phyloP scores from a whole-genome alignment of 2,329 filamentous ascomycete species.

The Paecilomyces niveus region DNA sequence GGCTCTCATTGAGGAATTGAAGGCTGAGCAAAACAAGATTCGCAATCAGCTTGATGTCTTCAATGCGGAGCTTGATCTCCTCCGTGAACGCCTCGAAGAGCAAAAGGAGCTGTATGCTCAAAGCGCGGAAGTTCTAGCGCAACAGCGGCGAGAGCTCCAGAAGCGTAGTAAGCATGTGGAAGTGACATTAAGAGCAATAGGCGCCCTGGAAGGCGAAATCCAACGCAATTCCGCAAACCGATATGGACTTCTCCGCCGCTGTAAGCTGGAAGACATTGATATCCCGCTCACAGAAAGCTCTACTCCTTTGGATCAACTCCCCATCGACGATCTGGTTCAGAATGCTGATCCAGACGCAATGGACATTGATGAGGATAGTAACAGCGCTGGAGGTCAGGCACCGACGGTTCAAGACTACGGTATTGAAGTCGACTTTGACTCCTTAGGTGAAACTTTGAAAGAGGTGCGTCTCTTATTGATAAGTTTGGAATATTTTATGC shows the following conservation, averaged over 20 bases:
- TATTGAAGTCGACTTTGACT: conserved; percentile 79
- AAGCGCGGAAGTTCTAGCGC: conserved; percentile 68
- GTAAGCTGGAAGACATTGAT: conserved; percentile 87
- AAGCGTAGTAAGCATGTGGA: conserved; percentile 82
- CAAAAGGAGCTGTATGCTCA: conserved; percentile 61
- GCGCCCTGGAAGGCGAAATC: conserved; percentile 72
- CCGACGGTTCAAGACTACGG: conserved; percentile 79
- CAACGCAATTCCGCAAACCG: conserved; percentile 79
- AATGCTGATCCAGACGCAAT: conserved; percentile 74
- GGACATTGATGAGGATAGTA: conserved; percentile 73
- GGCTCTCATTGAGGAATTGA: conserved; percentile 61
- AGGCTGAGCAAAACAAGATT: conserved; percentile 66
- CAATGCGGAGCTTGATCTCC: conserved; percentile 66
- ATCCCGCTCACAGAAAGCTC: conserved; percentile 72
- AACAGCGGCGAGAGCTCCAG: conserved; percentile 71
- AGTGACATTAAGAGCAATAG: conserved; percentile 64
- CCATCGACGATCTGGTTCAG: conserved; percentile 75
- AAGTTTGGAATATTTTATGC: conserved; percentile 4
- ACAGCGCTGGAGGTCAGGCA: conserved; percentile 42
- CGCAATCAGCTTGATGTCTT: conserved; percentile 65
- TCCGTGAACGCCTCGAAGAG: conserved; percentile 65
- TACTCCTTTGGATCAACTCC: conserved; percentile 66
- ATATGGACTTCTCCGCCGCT: conserved; percentile 77
- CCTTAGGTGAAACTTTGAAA: conserved; percentile 74
- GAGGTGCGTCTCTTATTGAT: conserved; percentile 47